Percentiles rank a stretch among this genome's conserved stretches.
phyloP scores from a whole-genome alignment of 108 stramenopile genomes.

The Fragilariopsis cylindrus region DNA sequence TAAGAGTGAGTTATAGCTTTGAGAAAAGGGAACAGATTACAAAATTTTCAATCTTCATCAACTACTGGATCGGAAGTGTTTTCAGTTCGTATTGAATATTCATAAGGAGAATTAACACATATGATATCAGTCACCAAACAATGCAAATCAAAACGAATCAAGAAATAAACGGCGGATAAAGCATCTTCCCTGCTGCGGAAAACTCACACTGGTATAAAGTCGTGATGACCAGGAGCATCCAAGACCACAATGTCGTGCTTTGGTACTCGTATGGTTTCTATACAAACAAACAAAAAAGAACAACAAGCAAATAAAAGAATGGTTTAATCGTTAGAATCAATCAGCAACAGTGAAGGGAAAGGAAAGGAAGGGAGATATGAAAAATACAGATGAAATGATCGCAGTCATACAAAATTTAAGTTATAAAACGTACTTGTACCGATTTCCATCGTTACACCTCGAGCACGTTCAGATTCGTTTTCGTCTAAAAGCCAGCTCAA shows the following conservation, averaged over 20 bases:
- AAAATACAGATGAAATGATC: no score
- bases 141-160: background rate
- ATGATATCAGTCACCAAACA: background rate
- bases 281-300: background rate
- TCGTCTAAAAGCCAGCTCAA: conserved; percentile 98
- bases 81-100: no score
- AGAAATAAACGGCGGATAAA: background rate
- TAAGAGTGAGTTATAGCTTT: no score
- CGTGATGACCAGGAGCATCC: conserved; percentile 96
- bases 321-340: no score
- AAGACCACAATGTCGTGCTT: conserved; percentile 93
- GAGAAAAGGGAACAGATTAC: no score
- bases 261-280: conserved; percentile 38
- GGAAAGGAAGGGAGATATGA: no score
- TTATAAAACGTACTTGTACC: conserved; percentile 57
- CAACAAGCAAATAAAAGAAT: background rate
- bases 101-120: background rate
- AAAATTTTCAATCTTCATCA: no score
- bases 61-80: no score
- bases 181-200: background rate
- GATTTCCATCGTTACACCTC: conserved; percentile 99
- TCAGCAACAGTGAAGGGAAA: background rate
- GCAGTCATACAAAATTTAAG: no score
- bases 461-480: conserved; percentile 97
- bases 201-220: conserved; percentile 83